Percentiles rank a stretch among this genome's conserved stretches.
These are phyloP conservation scores for Paraphoma chrysanthemicola DNA, from an alignment of 2,329 filamentous ascomycete genomes.

Conservation along the genomic window DNA sequence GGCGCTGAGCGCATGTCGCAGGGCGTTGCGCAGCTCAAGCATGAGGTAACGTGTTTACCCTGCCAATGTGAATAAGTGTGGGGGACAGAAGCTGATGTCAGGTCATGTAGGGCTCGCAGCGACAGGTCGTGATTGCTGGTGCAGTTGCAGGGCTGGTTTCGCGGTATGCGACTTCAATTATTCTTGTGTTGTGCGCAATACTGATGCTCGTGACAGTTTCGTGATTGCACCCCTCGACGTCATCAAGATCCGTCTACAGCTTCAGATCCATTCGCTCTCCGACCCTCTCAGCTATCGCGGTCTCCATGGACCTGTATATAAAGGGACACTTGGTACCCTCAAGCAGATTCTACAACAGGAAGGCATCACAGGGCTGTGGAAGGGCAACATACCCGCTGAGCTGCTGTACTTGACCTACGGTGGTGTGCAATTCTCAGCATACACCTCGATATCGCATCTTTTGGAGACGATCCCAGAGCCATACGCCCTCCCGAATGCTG, in stretches of 20 bases:
- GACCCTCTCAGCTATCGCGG: slow-evolving; percentile 68
- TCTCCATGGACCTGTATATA: slow-evolving; percentile 63
- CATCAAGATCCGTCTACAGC: slow-evolving; percentile 95
- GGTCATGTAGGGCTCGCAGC: slow-evolving; percentile 64
- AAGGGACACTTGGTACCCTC: slow-evolving; percentile 78
- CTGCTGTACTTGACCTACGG: slow-evolving; percentile 92
- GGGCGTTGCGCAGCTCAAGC: slow-evolving; percentile 68
- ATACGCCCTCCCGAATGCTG: slow-evolving; percentile 66
- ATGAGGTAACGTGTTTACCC: slow-evolving; percentile 62
- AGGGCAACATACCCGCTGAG: slow-evolving; percentile 96
- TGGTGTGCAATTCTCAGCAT: slow-evolving; percentile 86
- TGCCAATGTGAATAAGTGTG: not conserved
- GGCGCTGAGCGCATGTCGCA: slow-evolving; percentile 67
- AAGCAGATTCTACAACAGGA: slow-evolving; percentile 79
- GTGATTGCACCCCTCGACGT: slow-evolving; percentile 95
- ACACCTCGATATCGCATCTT: slow-evolving; percentile 75
- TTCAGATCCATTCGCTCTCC: slow-evolving; percentile 85
- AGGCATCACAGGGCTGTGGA: slow-evolving; percentile 88
- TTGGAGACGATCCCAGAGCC: slow-evolving; percentile 62
- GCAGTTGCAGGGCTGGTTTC: slow-evolving; percentile 84
- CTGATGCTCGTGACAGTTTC: slow-evolving; percentile 65
- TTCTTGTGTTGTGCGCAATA: not conserved
- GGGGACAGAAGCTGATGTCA: slow-evolving; percentile 16
- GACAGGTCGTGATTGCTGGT: slow-evolving; percentile 71
- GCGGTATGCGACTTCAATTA: slow-evolving; percentile 63